Conservation (phyloP, 495 filamentous ascomycete genomes). For the Annulohypoxylon moriforme region DNA sequence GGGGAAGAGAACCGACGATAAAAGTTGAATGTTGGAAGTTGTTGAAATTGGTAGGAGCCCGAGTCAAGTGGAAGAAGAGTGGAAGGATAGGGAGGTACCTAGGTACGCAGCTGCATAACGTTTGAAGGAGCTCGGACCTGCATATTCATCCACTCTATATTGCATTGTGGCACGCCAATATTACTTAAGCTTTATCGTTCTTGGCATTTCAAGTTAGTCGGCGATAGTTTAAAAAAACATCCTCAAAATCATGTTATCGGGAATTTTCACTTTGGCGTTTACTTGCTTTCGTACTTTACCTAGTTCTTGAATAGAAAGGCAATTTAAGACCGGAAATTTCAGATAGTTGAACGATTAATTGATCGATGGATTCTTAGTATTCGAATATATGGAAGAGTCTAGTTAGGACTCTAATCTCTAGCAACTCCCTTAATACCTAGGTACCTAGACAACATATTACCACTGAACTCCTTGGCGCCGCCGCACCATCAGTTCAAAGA, state of each 20-base stretch:
- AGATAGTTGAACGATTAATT: no score
- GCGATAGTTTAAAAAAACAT: neutral
- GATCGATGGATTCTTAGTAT: neutral
- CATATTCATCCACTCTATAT: neutral
- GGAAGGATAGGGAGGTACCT: neutral
- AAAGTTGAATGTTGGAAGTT: conserved; percentile 15
- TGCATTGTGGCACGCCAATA: neutral
- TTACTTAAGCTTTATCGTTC: conserved; percentile 8
- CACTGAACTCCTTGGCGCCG: conserved; percentile 33
- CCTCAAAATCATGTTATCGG: no score
- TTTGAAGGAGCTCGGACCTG: conserved; percentile 8
- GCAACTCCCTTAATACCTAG: neutral
- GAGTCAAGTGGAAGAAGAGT: neutral
- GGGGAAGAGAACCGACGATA: conserved; percentile 13
- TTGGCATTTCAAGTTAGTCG: neutral
- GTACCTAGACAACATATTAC: neutral
- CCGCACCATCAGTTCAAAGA: conserved; percentile 38
- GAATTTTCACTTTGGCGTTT: no score
- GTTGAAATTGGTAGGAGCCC: conserved; percentile 26
- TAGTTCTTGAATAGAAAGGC: no score
- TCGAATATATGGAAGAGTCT: conserved; percentile 7
- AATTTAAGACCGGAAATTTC: neutral
- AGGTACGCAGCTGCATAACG: conserved; percentile 1
- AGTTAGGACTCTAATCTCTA: neutral
- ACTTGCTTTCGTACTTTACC: no score